phyloP scores from a whole-genome alignment of 2,329 filamentous ascomycete genomes.

The Ceratocystis colombiana region DNA sequence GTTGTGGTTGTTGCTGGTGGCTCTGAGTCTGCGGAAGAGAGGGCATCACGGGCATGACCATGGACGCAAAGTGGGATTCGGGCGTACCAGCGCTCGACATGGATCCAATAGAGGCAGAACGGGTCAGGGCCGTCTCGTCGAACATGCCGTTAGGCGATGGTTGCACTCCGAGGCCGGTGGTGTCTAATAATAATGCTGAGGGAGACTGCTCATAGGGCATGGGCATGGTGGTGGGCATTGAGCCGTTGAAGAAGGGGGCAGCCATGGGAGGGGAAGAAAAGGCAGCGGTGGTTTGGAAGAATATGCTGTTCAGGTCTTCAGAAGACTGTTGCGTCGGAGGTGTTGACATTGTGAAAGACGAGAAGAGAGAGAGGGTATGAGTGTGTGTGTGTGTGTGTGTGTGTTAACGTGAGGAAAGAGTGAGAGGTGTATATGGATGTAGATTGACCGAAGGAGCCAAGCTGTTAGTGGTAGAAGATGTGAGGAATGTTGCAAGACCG shows the following conservation, averaged over 20 bases:
- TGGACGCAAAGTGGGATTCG: constrained; percentile 13
- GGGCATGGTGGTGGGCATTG: constrained; percentile 15
- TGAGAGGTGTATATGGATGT: background rate
- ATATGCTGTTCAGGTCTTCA: constrained; percentile 11
- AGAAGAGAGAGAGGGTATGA: background rate
- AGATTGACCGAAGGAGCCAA: background rate
- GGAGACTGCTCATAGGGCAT: constrained; percentile 15
- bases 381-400: background rate
- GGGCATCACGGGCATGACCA: constrained; percentile 9
- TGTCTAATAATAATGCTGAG: background rate
- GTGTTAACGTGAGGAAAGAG: background rate
- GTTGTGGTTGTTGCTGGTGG: constrained; percentile 15
- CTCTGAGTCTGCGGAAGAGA: background rate
- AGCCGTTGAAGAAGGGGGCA: constrained; percentile 12
- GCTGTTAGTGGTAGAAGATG: background rate
- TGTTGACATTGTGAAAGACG: constrained; percentile 6
- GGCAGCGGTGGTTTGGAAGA: constrained; percentile 3
- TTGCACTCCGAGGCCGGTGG: background rate
- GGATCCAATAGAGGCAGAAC: constrained; percentile 20
- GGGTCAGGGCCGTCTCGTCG: constrained; percentile 18
- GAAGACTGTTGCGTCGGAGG: constrained; percentile 15
- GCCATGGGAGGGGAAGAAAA: constrained; percentile 11
- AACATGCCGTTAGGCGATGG: background rate
- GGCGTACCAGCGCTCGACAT: constrained; percentile 18
- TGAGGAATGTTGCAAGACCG: background rate